A percentile compares a stretch with the other conserved stretches of the same genome.
These are phyloP conservation scores for Fusarium austroafricanum DNA, from an alignment of 2,329 filamentous ascomycete genomes.

Conservation along the genomic window DNA sequence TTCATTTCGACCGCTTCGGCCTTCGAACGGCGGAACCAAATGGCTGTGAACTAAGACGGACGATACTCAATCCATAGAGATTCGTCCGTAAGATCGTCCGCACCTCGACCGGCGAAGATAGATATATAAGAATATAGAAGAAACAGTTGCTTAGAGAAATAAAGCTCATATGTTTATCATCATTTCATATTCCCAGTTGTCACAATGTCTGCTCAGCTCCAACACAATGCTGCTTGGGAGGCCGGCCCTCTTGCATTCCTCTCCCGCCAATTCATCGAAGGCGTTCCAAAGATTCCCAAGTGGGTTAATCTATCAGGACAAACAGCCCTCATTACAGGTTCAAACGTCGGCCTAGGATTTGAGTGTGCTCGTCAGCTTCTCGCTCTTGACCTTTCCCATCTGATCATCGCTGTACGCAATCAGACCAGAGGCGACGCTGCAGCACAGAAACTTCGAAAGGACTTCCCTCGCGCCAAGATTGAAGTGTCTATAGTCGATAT, in stretches of 20 bases:
- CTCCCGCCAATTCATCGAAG: slow-evolving; percentile 43
- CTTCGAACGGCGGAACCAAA: slow-evolving; percentile 28
- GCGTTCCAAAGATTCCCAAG: slow-evolving; percentile 40
- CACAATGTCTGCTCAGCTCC: slow-evolving; percentile 38
- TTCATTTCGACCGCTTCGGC: slow-evolving; percentile 36
- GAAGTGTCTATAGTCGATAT: slow-evolving; percentile 64
- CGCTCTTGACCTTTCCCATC: slow-evolving; percentile 52
- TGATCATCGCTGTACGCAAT: slow-evolving; percentile 62
- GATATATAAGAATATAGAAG: slow-evolving; percentile 24
- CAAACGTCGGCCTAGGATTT: slow-evolving; percentile 62
- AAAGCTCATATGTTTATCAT: background rate
- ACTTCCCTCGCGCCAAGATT: slow-evolving; percentile 52
- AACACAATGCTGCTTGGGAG: slow-evolving; percentile 40
- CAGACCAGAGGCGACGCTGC: slow-evolving; percentile 57
- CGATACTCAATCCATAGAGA: background rate
- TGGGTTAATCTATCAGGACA: slow-evolving; percentile 50
- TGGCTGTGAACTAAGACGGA: background rate
- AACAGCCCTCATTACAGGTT: slow-evolving; percentile 62
- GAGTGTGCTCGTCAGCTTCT: slow-evolving; percentile 59
- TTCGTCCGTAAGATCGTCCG: slow-evolving; percentile 27
- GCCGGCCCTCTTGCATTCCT: slow-evolving; percentile 39
- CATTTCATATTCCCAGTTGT: background rate
- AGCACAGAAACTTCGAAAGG: slow-evolving; percentile 24
- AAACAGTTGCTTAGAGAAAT: background rate
- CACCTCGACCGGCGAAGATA: slow-evolving; percentile 15